phyloP scores from a whole-genome alignment of 768 basidiomycete species.

The Symmetrospora coprosmae region DNA sequence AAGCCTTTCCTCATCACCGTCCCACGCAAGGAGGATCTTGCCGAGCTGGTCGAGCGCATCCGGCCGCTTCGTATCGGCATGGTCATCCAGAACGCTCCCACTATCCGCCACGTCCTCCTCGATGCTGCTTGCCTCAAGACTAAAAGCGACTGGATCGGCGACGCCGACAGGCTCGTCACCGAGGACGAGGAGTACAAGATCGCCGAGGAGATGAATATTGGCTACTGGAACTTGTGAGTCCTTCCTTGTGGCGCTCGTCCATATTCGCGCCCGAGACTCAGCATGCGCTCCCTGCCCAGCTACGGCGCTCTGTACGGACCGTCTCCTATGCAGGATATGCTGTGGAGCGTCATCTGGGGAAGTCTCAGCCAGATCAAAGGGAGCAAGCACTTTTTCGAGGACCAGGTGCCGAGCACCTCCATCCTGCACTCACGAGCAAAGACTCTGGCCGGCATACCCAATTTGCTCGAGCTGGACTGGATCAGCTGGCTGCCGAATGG shows the following conservation, averaged over 20 bases:
- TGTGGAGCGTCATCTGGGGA: conserved; percentile 16
- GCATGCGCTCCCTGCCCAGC: not conserved
- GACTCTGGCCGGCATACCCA: conserved; percentile 25
- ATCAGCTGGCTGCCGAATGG: conserved; percentile 24
- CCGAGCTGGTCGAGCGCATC: not conserved
- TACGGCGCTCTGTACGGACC: conserved; percentile 25
- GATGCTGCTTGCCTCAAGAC: conserved; percentile 14
- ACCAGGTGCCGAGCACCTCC: conserved; percentile 2
- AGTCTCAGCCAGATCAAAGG: conserved; percentile 14
- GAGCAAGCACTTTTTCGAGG: conserved; percentile 1
- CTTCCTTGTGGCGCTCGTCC: not conserved
- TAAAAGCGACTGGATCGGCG: conserved; percentile 10
- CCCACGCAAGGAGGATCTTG: conserved; percentile 19
- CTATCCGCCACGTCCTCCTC: conserved; percentile 14
- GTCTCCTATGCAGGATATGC: not conserved
- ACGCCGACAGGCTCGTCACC: not conserved
- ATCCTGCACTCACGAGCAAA: conserved; percentile 22
- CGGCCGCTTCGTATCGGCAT: conserved; percentile 2
- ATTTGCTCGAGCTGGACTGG: conserved; percentile 26
- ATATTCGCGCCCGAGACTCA: too few species aligned
- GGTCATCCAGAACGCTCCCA: conserved; percentile 12
- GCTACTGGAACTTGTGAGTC: not conserved
- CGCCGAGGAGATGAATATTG: not conserved
- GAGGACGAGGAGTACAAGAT: conserved; percentile 13
- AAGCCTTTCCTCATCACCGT: conserved; percentile 27